Evolutionary conservation across 2,329 filamentous ascomycete genomes (phyloP).

Genomic region (Colletotrichum graminicola): DNA sequence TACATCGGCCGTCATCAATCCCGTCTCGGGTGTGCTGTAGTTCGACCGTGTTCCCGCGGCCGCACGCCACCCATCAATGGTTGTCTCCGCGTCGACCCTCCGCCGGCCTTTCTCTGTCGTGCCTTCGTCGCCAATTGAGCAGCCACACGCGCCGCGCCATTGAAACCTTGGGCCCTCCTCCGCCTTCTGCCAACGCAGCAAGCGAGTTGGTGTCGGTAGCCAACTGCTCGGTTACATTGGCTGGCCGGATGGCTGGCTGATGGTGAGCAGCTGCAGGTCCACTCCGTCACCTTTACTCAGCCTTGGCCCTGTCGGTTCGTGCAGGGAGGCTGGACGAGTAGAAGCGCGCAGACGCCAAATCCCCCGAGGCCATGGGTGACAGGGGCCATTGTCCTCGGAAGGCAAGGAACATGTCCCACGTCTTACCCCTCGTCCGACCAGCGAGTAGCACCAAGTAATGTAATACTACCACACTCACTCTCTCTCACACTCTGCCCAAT

Average conservation of each 20-base stretch:
- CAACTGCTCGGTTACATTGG: constrained; percentile 19
- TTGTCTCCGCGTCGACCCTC: constrained; percentile 6
- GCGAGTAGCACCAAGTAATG: not conserved
- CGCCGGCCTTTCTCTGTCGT: not conserved
- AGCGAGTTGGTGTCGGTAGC: not conserved
- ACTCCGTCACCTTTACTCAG: not conserved
- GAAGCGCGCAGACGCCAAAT: constrained; percentile 36
- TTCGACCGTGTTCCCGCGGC: constrained; percentile 7
- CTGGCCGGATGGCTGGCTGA: not conserved
- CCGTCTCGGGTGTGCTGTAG: constrained; percentile 6
- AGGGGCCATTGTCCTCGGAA: constrained; percentile 10
- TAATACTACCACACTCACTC: not conserved
- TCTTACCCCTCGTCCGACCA: constrained; percentile 20
- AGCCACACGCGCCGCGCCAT: constrained; percentile 24
- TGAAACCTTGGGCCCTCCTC: constrained; percentile 15
- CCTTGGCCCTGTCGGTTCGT: constrained; percentile 29
- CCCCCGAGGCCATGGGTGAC: constrained; percentile 15
- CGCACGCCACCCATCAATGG: constrained; percentile 18
- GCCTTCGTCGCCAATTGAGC: constrained; percentile 23
- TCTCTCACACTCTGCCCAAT: not conserved
- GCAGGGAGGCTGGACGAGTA: constrained; percentile 42
- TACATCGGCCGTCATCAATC: constrained; percentile 21
- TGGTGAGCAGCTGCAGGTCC: not conserved
- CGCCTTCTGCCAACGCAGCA: constrained; percentile 32
- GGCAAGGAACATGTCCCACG: constrained; percentile 6